Conservation (phyloP, 2,329 filamentous ascomycete species). For the Penicillium polonicum region DNA sequence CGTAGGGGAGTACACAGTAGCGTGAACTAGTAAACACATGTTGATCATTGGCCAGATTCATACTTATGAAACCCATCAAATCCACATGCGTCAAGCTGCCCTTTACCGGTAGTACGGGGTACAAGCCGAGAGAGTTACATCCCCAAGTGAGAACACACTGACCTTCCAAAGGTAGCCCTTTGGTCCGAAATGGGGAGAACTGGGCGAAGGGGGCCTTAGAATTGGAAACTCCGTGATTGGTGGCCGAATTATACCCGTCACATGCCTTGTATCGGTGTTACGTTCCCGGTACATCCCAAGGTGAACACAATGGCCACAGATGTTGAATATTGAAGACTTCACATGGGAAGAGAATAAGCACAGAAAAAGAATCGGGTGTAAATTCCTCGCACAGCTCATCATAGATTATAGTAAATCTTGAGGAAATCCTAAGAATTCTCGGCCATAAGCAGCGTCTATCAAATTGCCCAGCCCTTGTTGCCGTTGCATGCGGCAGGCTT, state of each 20-base stretch:
- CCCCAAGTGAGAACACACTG: constrained; percentile 1
- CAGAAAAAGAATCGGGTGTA: background rate
- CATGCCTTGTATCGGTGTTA: constrained; percentile 29
- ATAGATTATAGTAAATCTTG: background rate
- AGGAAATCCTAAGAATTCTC: background rate
- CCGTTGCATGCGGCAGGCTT: constrained; percentile 34
- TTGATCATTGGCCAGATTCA: background rate
- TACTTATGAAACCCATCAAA: background rate
- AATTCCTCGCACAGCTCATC: too few species aligned
- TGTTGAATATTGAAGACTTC: background rate
- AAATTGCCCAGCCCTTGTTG: constrained; percentile 22
- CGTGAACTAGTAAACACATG: background rate
- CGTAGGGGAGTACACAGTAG: background rate
- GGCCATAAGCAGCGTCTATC: constrained; percentile 3
- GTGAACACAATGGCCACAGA: background rate
- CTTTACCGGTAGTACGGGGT: constrained; percentile 8
- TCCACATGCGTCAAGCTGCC: constrained; percentile 11
- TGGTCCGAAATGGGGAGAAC: constrained; percentile 16
- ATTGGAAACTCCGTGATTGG: constrained; percentile 26
- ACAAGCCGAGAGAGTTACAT: constrained; percentile 11
- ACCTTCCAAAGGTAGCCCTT: constrained; percentile 8
- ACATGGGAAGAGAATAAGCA: background rate
- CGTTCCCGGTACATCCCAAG: constrained; percentile 1
- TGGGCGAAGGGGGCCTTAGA: constrained; percentile 11
- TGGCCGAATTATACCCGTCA: constrained; percentile 21